Conservation (phyloP, 2,329 filamentous ascomycete species). For the Botrytis pseudocinerea region DNA sequence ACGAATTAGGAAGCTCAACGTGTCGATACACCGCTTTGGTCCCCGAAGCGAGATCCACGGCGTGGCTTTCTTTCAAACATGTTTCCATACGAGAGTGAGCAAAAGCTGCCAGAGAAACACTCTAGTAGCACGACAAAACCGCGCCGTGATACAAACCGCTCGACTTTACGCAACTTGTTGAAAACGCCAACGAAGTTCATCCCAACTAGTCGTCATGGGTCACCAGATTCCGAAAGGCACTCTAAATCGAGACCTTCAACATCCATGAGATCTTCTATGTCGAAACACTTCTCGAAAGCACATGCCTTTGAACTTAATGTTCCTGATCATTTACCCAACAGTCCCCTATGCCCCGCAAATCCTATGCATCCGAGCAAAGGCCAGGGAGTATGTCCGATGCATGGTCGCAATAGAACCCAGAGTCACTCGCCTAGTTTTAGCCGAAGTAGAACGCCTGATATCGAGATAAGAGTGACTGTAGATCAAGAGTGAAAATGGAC, state of each 20-base stretch:
- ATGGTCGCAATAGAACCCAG: conserved; percentile 39
- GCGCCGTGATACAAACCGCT: conserved; percentile 1
- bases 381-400: conserved; percentile 46
- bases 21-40: conserved; percentile 40
- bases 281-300: not conserved
- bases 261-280: not conserved
- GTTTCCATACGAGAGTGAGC: conserved; percentile 11
- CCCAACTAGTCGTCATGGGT: not conserved
- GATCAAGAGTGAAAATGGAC: not conserved
- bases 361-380: conserved; percentile 43
- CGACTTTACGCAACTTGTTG: not conserved
- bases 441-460: conserved; percentile 26
- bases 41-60: conserved; percentile 20
- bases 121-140: not conserved
- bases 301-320: conserved; percentile 42
- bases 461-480: conserved; percentile 17
- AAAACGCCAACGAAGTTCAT: conserved; percentile 8
- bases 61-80: conserved; percentile 33
- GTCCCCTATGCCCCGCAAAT: conserved; percentile 47
- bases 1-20: conserved; percentile 36
- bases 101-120: not conserved
- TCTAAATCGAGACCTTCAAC: not conserved
- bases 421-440: conserved; percentile 2
- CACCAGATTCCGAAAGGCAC: conserved; percentile 1
- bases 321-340: conserved; percentile 48